phyloP scores from a whole-genome alignment of 345 rosid species.

The Arabidopsis arenosa region DNA sequence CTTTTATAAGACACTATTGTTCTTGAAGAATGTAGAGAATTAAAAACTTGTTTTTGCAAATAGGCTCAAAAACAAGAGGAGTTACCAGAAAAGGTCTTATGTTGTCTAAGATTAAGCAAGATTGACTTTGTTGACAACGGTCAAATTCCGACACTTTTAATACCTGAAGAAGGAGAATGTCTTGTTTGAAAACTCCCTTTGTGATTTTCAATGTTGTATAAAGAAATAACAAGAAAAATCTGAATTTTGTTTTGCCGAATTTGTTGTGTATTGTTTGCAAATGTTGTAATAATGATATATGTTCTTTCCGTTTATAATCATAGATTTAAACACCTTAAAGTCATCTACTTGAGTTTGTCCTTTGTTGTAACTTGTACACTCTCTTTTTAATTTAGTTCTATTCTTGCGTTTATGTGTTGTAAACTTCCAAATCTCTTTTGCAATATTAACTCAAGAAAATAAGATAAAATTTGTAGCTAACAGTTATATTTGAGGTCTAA shows the following conservation, averaged over 20 bases:
- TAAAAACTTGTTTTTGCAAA: conserved; percentile 7
- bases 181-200: too few relatives aligned
- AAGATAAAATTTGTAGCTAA: too few relatives aligned
- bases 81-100: conserved; percentile 75
- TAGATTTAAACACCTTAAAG: background rate
- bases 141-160: conserved; percentile 67
- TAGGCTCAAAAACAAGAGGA: conserved; percentile 92
- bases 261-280: background rate
- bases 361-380: too few relatives aligned
- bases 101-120: conserved; percentile 84
- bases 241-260: too few relatives aligned
- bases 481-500: too few relatives aligned
- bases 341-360: background rate
- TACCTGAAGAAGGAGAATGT: conserved; percentile 47
- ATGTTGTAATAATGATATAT: conserved; percentile 11
- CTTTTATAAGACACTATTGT: background rate
- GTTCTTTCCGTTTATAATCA: background rate
- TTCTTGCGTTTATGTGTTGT: background rate
- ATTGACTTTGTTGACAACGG: conserved; percentile 74
- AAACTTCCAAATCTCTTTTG: too few relatives aligned
- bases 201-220: too few relatives aligned
- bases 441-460: too few relatives aligned
- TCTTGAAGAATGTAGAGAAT: conserved; percentile 5
- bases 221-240: too few relatives aligned
- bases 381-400: background rate